Evolutionary conservation across 2,329 filamentous ascomycete genomes (phyloP).

Genomic region (Nemania serpens): DNA sequence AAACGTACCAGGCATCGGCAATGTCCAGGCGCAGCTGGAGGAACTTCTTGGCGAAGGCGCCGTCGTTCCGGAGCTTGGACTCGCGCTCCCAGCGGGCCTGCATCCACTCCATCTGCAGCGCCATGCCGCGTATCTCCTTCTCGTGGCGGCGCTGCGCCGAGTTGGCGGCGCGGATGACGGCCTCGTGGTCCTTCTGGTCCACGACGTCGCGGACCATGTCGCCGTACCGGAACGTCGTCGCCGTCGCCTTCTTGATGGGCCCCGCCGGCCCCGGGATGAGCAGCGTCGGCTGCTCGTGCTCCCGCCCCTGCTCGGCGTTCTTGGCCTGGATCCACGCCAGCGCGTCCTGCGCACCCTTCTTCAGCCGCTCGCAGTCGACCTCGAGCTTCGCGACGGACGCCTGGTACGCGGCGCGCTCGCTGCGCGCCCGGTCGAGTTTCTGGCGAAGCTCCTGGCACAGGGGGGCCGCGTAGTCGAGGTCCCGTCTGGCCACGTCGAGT

Average conservation of each 20-base stretch:
- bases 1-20: constrained; percentile 85
- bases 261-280: constrained; percentile 24
- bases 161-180: constrained; percentile 61
- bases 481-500: constrained; percentile 33
- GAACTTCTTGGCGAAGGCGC: constrained; percentile 86
- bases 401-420: constrained; percentile 64
- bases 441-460: constrained; percentile 56
- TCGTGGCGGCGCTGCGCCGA: constrained; percentile 70
- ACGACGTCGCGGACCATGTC: constrained; percentile 58
- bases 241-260: constrained; percentile 32
- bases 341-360: constrained; percentile 46
- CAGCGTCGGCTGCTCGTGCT: constrained; percentile 2
- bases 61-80: constrained; percentile 75
- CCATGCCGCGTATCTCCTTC: constrained; percentile 79
- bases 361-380: constrained; percentile 54
- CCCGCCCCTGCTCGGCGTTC: constrained; percentile 31
- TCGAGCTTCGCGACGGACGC: constrained; percentile 60
- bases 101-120: constrained; percentile 90
- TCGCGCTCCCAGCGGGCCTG: constrained; percentile 81
- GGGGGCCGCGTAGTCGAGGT: constrained; percentile 33
- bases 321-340: constrained; percentile 43
- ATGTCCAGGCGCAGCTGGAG: constrained; percentile 79
- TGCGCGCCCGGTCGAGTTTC: constrained; percentile 72
- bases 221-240: constrained; percentile 44
- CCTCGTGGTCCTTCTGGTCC: constrained; percentile 45